These are phyloP conservation scores for Grosmannia clavigera DNA, from an alignment of 2,329 filamentous ascomycete genomes.

Conservation along the genomic window DNA sequence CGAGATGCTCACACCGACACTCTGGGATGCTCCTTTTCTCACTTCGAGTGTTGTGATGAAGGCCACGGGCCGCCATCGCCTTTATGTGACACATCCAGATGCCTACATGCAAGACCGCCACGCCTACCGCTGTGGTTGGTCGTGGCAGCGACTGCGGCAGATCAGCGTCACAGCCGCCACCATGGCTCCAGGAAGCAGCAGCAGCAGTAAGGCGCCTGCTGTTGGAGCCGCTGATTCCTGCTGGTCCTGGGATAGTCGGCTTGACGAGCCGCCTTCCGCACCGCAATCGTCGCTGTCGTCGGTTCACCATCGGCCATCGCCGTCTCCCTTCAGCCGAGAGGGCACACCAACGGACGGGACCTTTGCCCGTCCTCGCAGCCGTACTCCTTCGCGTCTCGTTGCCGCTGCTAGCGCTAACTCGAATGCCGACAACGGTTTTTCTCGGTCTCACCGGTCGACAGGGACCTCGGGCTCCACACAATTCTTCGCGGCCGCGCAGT, in stretches of 20 bases:
- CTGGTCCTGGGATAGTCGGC: constrained; percentile 53
- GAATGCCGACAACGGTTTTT: not conserved
- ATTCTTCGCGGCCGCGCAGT: constrained; percentile 23
- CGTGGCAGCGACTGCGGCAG: constrained; percentile 56
- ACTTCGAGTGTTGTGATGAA: constrained; percentile 62
- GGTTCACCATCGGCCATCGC: not conserved
- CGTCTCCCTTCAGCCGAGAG: constrained; percentile 5
- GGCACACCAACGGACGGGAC: not conserved
- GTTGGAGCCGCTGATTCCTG: constrained; percentile 36
- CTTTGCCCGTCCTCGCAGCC: not conserved
- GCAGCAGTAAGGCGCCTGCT: not conserved
- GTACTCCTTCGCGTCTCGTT: constrained; percentile 4
- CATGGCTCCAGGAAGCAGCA: not conserved
- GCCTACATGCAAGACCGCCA: constrained; percentile 56
- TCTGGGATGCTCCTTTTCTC: constrained; percentile 62
- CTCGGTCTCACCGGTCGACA: constrained; percentile 2
- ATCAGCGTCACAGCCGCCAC: constrained; percentile 22
- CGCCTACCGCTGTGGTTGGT: constrained; percentile 46
- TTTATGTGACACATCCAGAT: constrained; percentile 65
- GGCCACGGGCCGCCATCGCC: constrained; percentile 45
- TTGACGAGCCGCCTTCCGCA: constrained; percentile 42
- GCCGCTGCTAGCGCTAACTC: not conserved
- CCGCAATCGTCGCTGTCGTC: not conserved
- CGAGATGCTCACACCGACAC: constrained; percentile 60
- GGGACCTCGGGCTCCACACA: constrained; percentile 22